Evolutionary conservation across 257 asterid genomes (phyloP).

Genomic region (Perilla frutescens): DNA sequence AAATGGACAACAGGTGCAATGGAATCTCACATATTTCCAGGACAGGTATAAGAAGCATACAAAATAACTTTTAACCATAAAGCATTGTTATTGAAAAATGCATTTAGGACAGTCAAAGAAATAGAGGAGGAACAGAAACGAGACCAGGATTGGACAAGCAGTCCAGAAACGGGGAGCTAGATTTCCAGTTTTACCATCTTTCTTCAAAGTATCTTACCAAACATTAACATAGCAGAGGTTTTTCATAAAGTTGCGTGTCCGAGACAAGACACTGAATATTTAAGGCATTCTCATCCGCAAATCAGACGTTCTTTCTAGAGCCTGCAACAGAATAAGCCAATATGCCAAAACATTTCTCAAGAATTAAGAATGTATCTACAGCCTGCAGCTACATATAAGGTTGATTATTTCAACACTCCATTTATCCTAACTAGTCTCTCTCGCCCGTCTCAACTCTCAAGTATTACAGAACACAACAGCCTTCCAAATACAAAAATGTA

Average conservation of each 20-base stretch:
- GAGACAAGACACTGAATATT: not conserved
- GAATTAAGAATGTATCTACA: not conserved
- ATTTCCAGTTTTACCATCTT: slow-evolving; percentile 7
- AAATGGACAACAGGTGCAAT: not conserved
- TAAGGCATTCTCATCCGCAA: slow-evolving; percentile 8
- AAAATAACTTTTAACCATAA: not conserved
- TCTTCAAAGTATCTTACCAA: not conserved
- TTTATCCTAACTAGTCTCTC: not conserved
- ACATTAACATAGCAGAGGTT: not conserved
- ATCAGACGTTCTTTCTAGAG: slow-evolving; percentile 1
- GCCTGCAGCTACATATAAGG: not conserved
- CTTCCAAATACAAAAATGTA: not conserved
- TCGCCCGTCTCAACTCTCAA: not conserved
- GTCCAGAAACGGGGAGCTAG: not conserved
- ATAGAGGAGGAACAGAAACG: not conserved
- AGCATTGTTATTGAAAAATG: not conserved
- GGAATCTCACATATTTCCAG: slow-evolving; percentile 16
- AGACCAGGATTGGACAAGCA: not conserved
- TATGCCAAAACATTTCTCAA: not conserved
- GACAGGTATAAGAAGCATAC: not conserved
- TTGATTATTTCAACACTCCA: not conserved
- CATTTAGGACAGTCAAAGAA: not conserved
- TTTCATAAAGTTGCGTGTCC: not conserved
- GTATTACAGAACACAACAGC: not conserved
- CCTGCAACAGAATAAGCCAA: not conserved